Base-by-base conservation (phyloP, 2,329 filamentous ascomycete species). In the Teratosphaeria epicoccoides region DNA sequence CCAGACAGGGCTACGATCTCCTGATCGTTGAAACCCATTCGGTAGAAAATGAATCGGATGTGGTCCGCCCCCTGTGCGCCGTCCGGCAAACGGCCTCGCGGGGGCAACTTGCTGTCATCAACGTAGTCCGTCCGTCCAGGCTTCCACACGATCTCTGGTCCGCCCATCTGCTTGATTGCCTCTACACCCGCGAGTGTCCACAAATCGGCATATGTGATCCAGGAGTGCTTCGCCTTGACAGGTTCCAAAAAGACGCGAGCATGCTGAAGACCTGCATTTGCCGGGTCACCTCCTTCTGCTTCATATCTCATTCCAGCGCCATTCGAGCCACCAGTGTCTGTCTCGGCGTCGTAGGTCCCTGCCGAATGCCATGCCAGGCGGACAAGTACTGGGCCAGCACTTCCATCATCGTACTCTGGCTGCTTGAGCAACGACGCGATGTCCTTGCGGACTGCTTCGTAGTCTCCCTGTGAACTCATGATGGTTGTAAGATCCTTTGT, bases 271-370 rank as follows among this genome's bases (percentile, higher is more conserved):
- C 81, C 81, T 3, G 80, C 80, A 66, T 84, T 84, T 51, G 81
- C 78, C 4, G 80, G 80, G 62, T 84, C 80, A 54, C 79, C 80
- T 53, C 79, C 80, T 68, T 83, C 81, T 23, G 73, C 68, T 68
- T 83, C 80, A 63, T 82, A 84, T 28, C 81, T 74, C 81, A 84
- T 84, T 17, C 80, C 80, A 0, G 81, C 81, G 53, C 81, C 81
- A 63, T 84, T 84, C 24, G 75, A 79, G 33, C 81, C 81, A 29
- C 81, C 81, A 0, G 80, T 84, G 61, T 81, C 76, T 50, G 78
- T 78, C 50, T 73, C 71, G 25, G 68, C 67, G 61, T 80, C 77
- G 65, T 83, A 84, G 4, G 81, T 84, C 24, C 81, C 81, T 1
- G 80, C 69, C n/a, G 77, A 77, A 68, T 84, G 81, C 79, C 79